phyloP scores from a whole-genome alignment of 2,329 filamentous ascomycete genomes.

The Aspergillus spinulosporus region DNA sequence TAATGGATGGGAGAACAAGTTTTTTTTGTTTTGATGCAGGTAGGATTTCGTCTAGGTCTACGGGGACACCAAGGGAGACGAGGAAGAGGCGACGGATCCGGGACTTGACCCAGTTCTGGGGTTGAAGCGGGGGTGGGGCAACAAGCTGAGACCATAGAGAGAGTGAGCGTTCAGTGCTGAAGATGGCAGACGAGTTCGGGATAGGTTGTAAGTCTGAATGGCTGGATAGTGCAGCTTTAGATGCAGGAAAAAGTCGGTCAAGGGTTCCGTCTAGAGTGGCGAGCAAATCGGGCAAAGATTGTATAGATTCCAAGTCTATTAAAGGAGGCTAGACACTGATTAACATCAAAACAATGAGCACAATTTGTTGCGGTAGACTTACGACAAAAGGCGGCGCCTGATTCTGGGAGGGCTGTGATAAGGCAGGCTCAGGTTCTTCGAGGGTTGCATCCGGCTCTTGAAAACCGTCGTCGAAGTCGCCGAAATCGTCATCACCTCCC shows the following conservation, averaged over 20 bases:
- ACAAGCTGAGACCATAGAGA: conserved; percentile 97
- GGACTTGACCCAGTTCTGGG: conserved; percentile 96
- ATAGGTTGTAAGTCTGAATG: conserved; percentile 43
- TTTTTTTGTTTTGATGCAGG: conserved; percentile 98
- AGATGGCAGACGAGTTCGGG: conserved; percentile 57
- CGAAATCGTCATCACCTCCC: conserved; percentile 58
- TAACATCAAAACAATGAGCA: conserved; percentile 1
- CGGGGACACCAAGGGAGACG: conserved; percentile 90
- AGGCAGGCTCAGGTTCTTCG: conserved; percentile 26
- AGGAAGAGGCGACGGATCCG: conserved; percentile 93
- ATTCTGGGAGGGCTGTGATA: conserved; percentile 27
- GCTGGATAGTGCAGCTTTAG: conserved; percentile 35
- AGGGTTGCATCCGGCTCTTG: conserved; percentile 48
- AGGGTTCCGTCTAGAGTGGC: conserved; percentile 42
- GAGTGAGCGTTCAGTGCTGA: conserved; percentile 80
- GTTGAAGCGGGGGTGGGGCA: conserved; percentile 88
- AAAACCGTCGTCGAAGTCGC: conserved; percentile 69
- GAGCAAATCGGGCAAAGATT: conserved; percentile 45
- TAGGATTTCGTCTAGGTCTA: conserved; percentile 95
- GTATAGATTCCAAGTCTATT: conserved; percentile 57
- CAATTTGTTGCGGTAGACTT: conserved; percentile 33
- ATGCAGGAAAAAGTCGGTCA: conserved; percentile 46
- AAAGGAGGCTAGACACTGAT: conserved; percentile 37
- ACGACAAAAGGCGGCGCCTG: conserved; percentile 45
- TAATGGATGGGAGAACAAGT: conserved; percentile 82